A percentile compares a stretch with the other conserved stretches of the same genome.
phyloP scores from a whole-genome alignment of 2,329 filamentous ascomycete species.

The Cephalotrichum gorgonifer region DNA sequence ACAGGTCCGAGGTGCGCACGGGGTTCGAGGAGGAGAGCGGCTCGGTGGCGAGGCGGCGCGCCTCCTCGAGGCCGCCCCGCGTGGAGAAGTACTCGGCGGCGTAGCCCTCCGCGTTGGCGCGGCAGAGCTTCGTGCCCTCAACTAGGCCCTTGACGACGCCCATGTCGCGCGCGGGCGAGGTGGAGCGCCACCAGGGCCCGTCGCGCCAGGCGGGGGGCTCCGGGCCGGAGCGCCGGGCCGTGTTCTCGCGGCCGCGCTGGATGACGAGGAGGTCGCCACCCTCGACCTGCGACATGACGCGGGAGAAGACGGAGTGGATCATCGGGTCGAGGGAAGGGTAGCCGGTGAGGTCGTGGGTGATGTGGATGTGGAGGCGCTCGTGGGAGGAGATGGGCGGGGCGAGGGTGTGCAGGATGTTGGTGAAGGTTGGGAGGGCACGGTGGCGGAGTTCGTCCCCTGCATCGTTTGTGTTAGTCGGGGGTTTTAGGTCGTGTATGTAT shows the following conservation, averaged over 20 bases:
- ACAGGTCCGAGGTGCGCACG: slow-evolving; percentile 86
- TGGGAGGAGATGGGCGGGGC: slow-evolving; percentile 95
- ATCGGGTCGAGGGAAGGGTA: slow-evolving; percentile 92
- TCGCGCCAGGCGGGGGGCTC: slow-evolving; percentile 70
- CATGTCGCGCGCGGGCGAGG: slow-evolving; percentile 59
- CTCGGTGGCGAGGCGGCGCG: slow-evolving; percentile 69
- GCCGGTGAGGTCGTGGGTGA: slow-evolving; percentile 87
- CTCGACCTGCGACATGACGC: slow-evolving; percentile 98
- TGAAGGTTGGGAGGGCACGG: slow-evolving; percentile 87
- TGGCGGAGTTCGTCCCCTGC: slow-evolving; percentile 77
- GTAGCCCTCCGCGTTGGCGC: slow-evolving; percentile 82
- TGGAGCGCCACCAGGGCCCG: slow-evolving; percentile 90
- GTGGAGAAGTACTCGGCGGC: slow-evolving; percentile 73
- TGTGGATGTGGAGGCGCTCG: slow-evolving; percentile 93
- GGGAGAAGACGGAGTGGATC: slow-evolving; percentile 82
- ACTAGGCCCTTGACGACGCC: slow-evolving; percentile 69
- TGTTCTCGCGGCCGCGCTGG: slow-evolving; percentile 82
- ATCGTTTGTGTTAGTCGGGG: background rate
- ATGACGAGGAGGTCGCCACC: slow-evolving; percentile 90
- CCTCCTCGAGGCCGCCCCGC: slow-evolving; percentile 69
- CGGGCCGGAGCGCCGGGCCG: slow-evolving; percentile 52
- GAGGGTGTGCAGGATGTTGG: slow-evolving; percentile 86
- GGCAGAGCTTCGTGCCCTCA: slow-evolving; percentile 84
- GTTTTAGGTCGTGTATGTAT: background rate
- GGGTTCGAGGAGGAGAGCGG: slow-evolving; percentile 76